Conservation (phyloP, 768 basidiomycete species). For the Dacryopinax spathularia region DNA sequence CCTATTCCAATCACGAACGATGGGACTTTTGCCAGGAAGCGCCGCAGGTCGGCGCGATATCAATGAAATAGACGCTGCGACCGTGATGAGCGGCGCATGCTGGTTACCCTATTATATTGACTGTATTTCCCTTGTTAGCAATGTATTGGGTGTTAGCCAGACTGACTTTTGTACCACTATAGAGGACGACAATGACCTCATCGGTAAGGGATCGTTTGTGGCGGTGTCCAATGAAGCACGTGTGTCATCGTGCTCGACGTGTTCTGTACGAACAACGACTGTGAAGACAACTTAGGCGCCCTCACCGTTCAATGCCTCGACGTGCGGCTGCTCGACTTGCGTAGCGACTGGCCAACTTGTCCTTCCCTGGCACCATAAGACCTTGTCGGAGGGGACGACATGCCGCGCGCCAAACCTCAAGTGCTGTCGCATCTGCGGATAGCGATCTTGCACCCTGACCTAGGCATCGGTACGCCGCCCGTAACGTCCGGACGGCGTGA, state of each 20-base stretch:
- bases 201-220: too few relatives aligned
- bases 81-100: conserved; percentile 1
- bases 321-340: not conserved
- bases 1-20: too few relatives aligned
- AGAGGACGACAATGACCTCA: too few relatives aligned
- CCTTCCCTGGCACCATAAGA: not conserved
- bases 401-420: not conserved
- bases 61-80: not conserved
- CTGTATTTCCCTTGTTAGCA: too few relatives aligned
- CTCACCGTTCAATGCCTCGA: not conserved
- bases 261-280: not conserved
- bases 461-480: conserved; percentile 62
- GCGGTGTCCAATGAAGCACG: not conserved
- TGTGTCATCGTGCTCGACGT: not conserved
- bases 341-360: not conserved
- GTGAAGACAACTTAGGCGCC: not conserved
- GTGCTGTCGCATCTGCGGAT: conserved; percentile 25
- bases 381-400: too few relatives aligned
- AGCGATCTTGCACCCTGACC: conserved; percentile 86
- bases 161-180: too few relatives aligned
- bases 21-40: too few relatives aligned
- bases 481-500: not conserved
- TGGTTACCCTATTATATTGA: too few relatives aligned
- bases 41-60: too few relatives aligned
- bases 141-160: too few relatives aligned